Evolutionary conservation across 768 basidiomycete genomes (phyloP).

Genomic region (Russula abietina): DNA sequence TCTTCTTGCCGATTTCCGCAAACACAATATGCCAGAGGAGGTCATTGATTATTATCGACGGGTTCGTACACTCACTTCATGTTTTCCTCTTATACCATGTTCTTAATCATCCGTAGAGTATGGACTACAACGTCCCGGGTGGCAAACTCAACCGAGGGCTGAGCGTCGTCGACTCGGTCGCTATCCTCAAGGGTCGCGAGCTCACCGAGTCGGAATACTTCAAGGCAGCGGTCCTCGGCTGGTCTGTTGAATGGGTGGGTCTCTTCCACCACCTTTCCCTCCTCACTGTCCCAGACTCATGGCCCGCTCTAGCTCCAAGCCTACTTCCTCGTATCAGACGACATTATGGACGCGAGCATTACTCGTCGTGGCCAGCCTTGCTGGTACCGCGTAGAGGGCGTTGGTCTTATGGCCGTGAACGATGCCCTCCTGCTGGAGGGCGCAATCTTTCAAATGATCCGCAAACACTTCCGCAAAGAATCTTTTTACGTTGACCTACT

Average conservation of each 20-base stretch:
- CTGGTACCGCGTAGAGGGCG: conserved; percentile 71
- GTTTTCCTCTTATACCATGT: not conserved
- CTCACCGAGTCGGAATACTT: conserved; percentile 82
- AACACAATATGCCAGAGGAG: conserved; percentile 75
- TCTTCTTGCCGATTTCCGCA: conserved; percentile 59
- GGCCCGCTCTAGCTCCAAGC: conserved; percentile 71
- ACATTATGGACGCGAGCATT: conserved; percentile 94
- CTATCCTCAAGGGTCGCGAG: conserved; percentile 70
- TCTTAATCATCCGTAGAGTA: conserved; percentile 45
- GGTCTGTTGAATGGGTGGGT: conserved; percentile 92
- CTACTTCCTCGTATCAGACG: conserved; percentile 94
- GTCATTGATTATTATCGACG: conserved; percentile 79
- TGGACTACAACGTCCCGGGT: conserved; percentile 93
- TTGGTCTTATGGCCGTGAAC: conserved; percentile 89
- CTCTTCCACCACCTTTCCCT: not conserved
- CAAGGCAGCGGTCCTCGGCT: conserved; percentile 83
- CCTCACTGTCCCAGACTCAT: not conserved
- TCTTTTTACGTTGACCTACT: conserved; percentile 83
- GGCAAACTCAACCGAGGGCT: conserved; percentile 97
- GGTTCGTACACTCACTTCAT: conserved; percentile 40
- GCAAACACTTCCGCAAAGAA: conserved; percentile 75
- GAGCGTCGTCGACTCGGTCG: conserved; percentile 88
- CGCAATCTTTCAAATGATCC: conserved; percentile 87
- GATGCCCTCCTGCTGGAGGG: conserved; percentile 95
- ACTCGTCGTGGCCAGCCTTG: conserved; percentile 93